phyloP scores from a whole-genome alignment of 192 early-diverging fungal species.

The Obelidium mucronatum region DNA sequence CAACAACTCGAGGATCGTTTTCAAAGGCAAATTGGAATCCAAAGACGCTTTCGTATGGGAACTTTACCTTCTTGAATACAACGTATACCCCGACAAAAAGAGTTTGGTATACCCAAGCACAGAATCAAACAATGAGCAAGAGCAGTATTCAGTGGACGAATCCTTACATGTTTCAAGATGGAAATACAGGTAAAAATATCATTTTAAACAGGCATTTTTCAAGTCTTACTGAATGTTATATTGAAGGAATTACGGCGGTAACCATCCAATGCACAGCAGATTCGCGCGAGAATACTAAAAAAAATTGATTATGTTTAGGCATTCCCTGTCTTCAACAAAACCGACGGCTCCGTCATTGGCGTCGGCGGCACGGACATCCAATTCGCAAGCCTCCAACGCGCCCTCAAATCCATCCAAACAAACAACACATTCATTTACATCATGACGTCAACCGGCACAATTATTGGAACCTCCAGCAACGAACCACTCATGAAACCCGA shows the following conservation, averaged over 20 bases:
- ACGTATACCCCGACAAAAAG: not conserved
- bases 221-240: too few relatives aligned
- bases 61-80: not conserved
- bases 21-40: not conserved
- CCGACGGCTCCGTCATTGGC: not conserved
- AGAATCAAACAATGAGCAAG: not conserved
- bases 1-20: not conserved
- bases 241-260: not conserved
- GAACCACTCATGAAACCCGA: not conserved
- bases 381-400: not conserved
- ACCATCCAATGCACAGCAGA: not conserved
- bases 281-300: too few relatives aligned
- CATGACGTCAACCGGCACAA: not conserved
- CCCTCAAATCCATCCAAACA: not conserved
- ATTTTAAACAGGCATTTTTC: not conserved
- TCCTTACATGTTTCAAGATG: not conserved
- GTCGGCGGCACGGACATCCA: not conserved
- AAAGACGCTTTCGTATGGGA: not conserved
- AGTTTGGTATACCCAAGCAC: not conserved
- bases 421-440: slow-evolving; percentile 4
- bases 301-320: too few relatives aligned
- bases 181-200: not conserved
- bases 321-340: not conserved
- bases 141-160: not conserved
- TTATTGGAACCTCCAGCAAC: not conserved